Conservation (phyloP, 331 rosid genomes). For the Spiraea crenata region DNA sequence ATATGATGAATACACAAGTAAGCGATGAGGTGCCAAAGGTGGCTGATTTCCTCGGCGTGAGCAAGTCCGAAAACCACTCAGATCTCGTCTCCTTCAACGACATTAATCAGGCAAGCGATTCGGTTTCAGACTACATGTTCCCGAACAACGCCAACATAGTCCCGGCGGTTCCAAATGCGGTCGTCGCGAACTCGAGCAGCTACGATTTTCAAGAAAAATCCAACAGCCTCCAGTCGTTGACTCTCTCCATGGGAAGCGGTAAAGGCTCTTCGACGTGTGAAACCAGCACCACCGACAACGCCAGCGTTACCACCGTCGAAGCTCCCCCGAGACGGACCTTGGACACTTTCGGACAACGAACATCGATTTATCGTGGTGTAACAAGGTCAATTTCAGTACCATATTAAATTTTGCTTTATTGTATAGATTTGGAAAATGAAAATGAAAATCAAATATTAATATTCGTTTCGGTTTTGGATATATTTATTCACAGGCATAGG, state of each 20-base stretch:
- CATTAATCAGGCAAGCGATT: constrained; percentile 44
- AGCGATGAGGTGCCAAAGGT: constrained; percentile 74
- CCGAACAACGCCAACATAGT: constrained; percentile 41
- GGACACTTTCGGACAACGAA: constrained; percentile 97
- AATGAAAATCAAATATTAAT: neutral
- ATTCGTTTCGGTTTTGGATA: neutral
- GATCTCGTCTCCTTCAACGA: constrained; percentile 64
- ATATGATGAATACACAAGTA: constrained; percentile 51
- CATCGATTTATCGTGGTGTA: constrained; percentile 95
- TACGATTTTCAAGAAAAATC: constrained; percentile 70
- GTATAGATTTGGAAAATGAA: neutral
- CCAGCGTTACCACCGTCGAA: constrained; percentile 43
- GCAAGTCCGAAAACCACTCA: constrained; percentile 71
- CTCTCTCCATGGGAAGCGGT: constrained; percentile 89
- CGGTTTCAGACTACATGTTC: constrained; percentile 70
- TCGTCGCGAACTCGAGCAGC: constrained; percentile 39
- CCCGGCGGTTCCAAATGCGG: constrained; percentile 51
- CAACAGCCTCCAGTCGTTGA: constrained; percentile 69
- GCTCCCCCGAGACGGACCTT: constrained; percentile 73
- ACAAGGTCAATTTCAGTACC: constrained; percentile 52
- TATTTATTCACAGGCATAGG: constrained; percentile 58
- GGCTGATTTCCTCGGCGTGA: constrained; percentile 94
- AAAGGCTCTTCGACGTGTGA: constrained; percentile 72
- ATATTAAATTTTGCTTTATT: neutral
- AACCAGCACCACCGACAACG: constrained; percentile 58